These are phyloP conservation scores for Graphilbum ipis-grandicollis DNA, from an alignment of 2,329 filamentous ascomycete species.

Conservation along the genomic window DNA sequence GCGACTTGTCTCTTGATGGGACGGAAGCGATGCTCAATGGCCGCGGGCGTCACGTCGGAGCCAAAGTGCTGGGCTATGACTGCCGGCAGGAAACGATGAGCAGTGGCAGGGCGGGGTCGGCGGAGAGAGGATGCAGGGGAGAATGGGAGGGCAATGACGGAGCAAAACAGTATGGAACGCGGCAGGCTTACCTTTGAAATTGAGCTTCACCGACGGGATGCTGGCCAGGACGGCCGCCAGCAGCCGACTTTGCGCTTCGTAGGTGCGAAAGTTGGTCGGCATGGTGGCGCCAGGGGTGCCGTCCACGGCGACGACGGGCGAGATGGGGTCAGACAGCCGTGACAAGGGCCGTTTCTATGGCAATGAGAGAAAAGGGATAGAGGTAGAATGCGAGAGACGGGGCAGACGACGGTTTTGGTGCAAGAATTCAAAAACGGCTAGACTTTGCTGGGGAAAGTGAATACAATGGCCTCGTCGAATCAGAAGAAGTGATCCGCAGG, in stretches of 20 bases:
- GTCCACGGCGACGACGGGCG: too few relatives aligned
- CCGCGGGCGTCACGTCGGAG: slow-evolving; percentile 28
- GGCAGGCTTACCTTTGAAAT: slow-evolving; percentile 39
- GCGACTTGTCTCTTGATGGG: slow-evolving; percentile 24
- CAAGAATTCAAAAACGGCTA: too few relatives aligned
- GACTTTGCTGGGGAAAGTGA: too few relatives aligned
- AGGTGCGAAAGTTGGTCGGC: slow-evolving; percentile 41
- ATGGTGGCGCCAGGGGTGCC: slow-evolving; percentile 16
- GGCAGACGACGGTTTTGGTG: too few relatives aligned
- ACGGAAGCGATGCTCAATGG: slow-evolving; percentile 34
- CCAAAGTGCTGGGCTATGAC: slow-evolving; percentile 30
- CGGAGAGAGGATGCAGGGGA: background rate
- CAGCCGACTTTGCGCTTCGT: slow-evolving; percentile 42
- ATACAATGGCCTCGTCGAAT: too few relatives aligned
- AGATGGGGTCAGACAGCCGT: too few relatives aligned
- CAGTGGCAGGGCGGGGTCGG: background rate
- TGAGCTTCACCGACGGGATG: slow-evolving; percentile 33
- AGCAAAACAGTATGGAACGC: slow-evolving; percentile 2
- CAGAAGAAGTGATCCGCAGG: too few relatives aligned
- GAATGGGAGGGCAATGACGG: background rate
- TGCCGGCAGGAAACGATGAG: slow-evolving; percentile 11
- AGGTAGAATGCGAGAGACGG: too few relatives aligned
- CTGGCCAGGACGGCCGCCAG: slow-evolving; percentile 44
- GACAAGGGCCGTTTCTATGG: slow-evolving; percentile 2
- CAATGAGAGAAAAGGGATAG: background rate